Percentiles rank a stretch among this genome's conserved stretches.
phyloP scores from a whole-genome alignment of 805 yeast genomes.

The Saturnispora silvae region DNA sequence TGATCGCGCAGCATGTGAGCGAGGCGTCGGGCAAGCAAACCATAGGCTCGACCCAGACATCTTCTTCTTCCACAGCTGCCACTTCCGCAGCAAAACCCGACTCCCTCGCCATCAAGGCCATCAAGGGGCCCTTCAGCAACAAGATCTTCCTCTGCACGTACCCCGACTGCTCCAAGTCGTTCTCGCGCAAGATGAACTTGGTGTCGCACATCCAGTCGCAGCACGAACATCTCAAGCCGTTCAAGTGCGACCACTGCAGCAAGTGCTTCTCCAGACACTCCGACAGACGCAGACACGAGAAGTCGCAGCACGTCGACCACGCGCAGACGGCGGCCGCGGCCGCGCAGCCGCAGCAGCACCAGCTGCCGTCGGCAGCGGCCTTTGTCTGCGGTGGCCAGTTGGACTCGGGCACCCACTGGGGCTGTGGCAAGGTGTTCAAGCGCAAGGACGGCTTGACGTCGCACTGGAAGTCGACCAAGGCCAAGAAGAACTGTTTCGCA shows the following conservation, averaged over 20 bases:
- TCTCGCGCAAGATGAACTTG: slow-evolving; percentile 26
- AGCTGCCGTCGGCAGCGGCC: slow-evolving; percentile 13
- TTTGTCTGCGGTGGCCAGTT: slow-evolving; percentile 24
- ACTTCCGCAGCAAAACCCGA: too few relatives aligned
- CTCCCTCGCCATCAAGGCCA: too few relatives aligned
- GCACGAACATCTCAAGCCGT: slow-evolving; percentile 27
- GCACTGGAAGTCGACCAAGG: slow-evolving; percentile 28
- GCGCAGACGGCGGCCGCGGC: too few relatives aligned
- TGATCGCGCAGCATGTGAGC: slow-evolving; percentile 4
- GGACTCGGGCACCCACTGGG: slow-evolving; percentile 25
- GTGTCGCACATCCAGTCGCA: slow-evolving; percentile 26
- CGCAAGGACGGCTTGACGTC: slow-evolving; percentile 29
- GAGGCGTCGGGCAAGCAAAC: too few relatives aligned
- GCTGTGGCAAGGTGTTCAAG: slow-evolving; percentile 27
- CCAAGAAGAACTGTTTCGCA: slow-evolving; percentile 24
- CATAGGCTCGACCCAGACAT: too few relatives aligned
- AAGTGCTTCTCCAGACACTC: slow-evolving; percentile 26
- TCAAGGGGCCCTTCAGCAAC: too few relatives aligned
- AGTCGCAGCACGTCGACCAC: too few relatives aligned
- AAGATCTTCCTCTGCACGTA: too few relatives aligned
- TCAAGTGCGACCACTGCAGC: slow-evolving; percentile 21
- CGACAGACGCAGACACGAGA: slow-evolving; percentile 27
- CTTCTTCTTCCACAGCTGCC: too few relatives aligned
- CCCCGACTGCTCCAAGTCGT: slow-evolving; percentile 22
- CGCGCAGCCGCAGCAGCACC: too few relatives aligned